Evolutionary conservation across 176 grass and related monocot genomes (phyloP).

Genomic region (Zoysia pacifica): DNA sequence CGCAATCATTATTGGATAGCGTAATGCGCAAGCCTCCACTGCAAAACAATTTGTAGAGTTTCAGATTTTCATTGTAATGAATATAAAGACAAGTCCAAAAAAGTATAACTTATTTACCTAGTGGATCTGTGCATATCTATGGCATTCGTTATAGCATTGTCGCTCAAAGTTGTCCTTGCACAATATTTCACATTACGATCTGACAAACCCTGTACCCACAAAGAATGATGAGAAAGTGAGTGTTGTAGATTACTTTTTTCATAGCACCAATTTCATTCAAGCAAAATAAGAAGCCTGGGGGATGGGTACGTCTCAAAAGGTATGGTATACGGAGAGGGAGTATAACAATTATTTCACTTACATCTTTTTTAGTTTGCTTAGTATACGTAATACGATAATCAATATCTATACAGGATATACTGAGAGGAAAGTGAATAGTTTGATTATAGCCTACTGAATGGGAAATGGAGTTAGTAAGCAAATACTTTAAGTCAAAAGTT

Average conservation of each 20-base stretch:
- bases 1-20: slow-evolving; percentile 84
- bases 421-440: background rate
- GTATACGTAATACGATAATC: background rate
- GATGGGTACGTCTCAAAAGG: slow-evolving; percentile 6
- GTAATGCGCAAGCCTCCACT: slow-evolving; percentile 76
- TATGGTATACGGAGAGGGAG: background rate
- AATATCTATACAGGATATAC: background rate
- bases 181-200: slow-evolving; percentile 72
- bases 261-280: background rate
- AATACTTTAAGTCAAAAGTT: slow-evolving; percentile 2
- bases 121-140: slow-evolving; percentile 77
- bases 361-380: background rate
- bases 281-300: background rate
- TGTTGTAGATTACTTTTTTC: background rate
- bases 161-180: slow-evolving; percentile 72
- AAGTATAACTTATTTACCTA: slow-evolving; percentile 46
- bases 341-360: slow-evolving; percentile 21
- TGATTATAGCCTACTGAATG: background rate
- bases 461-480: background rate
- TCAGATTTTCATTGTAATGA: slow-evolving; percentile 35
- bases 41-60: slow-evolving; percentile 25
- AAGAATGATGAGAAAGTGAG: slow-evolving; percentile 18
- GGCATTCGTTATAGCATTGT: slow-evolving; percentile 93
- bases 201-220: slow-evolving; percentile 55
- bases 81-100: slow-evolving; percentile 8